These are phyloP conservation scores for Puccinia novopanici DNA, from an alignment of 1,284 basidiomycete genomes.

Conservation along the genomic window DNA sequence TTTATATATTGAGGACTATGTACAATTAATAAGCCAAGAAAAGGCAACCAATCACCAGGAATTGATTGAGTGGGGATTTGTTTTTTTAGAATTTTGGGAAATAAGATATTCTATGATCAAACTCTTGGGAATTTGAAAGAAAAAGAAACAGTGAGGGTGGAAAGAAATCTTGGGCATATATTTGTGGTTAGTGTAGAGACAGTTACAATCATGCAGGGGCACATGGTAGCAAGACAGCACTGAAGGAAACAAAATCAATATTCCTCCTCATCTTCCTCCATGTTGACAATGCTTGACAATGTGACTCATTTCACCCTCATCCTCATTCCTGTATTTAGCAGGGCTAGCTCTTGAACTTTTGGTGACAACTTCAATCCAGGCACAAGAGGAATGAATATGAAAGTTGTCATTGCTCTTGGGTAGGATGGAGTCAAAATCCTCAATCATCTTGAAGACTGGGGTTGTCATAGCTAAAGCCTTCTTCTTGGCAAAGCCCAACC, in stretches of 20 bases:
- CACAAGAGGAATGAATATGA: neutral
- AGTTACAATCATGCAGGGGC: too few relatives aligned
- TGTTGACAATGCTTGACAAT: neutral
- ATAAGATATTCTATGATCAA: neutral
- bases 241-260: neutral
- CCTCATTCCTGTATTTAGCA: neutral
- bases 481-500: conserved; percentile 17
- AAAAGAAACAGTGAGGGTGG: neutral
- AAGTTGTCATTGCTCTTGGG: conserved; percentile 10
- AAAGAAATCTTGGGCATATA: conserved; percentile 6
- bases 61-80: conserved; percentile 5
- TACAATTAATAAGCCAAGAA: too few relatives aligned
- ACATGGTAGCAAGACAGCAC: too few relatives aligned
- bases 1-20: neutral
- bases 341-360: neutral
- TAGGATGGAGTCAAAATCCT: conserved; percentile 10
- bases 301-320: conserved; percentile 1
- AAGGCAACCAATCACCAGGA: neutral
- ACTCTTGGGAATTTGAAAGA: neutral
- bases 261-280: conserved; percentile 24
- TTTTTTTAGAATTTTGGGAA: neutral
- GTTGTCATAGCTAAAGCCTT: conserved; percentile 22
- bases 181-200: neutral
- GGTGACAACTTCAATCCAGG: conserved; percentile 15
- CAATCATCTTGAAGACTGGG: too few relatives aligned